A percentile compares a stretch with the other conserved stretches of the same genome.
These are phyloP conservation scores for Verticillium albo-atrum DNA, from an alignment of 2,329 filamentous ascomycete species.

Conservation along the genomic window DNA sequence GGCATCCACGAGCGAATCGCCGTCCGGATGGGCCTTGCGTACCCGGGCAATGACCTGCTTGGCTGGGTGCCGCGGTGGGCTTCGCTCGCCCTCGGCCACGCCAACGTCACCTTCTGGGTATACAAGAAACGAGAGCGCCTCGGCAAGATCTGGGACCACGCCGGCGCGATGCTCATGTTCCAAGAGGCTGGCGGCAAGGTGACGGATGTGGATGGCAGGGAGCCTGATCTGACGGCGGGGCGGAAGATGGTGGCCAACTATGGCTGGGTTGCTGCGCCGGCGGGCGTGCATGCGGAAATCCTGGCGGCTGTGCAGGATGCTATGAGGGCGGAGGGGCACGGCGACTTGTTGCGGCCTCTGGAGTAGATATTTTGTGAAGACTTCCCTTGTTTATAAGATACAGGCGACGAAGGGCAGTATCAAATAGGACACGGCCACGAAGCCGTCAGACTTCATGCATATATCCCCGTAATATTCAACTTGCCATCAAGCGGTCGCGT, in stretches of 20 bases:
- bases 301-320: slow-evolving; percentile 30
- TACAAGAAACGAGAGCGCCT: slow-evolving; percentile 43
- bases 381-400: no score
- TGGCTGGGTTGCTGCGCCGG: slow-evolving; percentile 52
- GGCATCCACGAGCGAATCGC: slow-evolving; percentile 42
- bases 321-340: slow-evolving; percentile 26
- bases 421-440: no score
- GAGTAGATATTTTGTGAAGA: background rate
- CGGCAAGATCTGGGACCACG: slow-evolving; percentile 57
- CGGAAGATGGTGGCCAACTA: slow-evolving; percentile 46
- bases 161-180: slow-evolving; percentile 54
- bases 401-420: no score
- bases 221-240: slow-evolving; percentile 44
- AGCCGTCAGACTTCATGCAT: no score
- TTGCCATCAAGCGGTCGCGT: no score
- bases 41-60: slow-evolving; percentile 46
- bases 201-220: slow-evolving; percentile 48
- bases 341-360: slow-evolving; percentile 19
- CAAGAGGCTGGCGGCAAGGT: slow-evolving; percentile 52
- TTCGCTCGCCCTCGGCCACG: slow-evolving; percentile 45
- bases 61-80: slow-evolving; percentile 56
- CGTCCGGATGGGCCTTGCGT: slow-evolving; percentile 32
- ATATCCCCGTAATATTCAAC: no score
- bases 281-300: slow-evolving; percentile 36
- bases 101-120: slow-evolving; percentile 52